Evolutionary conservation across 2,329 filamentous ascomycete genomes (phyloP).

Genomic region (Dactylellina haptotyla): DNA sequence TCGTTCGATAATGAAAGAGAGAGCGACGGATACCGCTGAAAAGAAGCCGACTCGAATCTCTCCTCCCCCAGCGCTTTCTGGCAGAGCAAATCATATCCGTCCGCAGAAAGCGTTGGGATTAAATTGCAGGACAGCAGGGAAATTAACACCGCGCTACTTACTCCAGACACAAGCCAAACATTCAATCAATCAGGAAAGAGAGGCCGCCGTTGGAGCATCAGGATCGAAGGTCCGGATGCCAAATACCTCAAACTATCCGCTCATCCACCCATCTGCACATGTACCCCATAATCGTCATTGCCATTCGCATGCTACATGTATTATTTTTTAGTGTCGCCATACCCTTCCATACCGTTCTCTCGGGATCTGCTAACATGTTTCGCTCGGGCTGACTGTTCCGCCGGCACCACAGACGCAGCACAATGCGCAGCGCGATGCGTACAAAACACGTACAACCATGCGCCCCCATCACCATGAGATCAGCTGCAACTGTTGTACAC

Average conservation of each 20-base stretch:
- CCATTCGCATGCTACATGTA: conserved; percentile 34
- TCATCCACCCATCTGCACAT: too few relatives aligned
- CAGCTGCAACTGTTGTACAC: too few relatives aligned
- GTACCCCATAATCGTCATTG: too few relatives aligned
- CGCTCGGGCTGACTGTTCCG: not conserved
- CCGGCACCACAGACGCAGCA: not conserved
- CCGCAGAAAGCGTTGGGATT: conserved; percentile 37
- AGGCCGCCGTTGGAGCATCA: conserved; percentile 8
- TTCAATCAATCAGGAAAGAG: conserved; percentile 29
- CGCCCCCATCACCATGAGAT: too few relatives aligned
- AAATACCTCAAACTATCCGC: conserved; percentile 55
- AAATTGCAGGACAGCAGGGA: conserved; percentile 53
- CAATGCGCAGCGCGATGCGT: not conserved
- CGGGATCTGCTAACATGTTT: too few relatives aligned
- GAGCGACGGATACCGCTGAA: too few relatives aligned
- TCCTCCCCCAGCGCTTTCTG: not conserved
- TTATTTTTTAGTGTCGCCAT: conserved; percentile 2
- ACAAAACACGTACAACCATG: too few relatives aligned
- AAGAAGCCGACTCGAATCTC: conserved; percentile 18
- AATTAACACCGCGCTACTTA: conserved; percentile 51
- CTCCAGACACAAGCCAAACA: conserved; percentile 32
- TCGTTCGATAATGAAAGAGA: too few relatives aligned
- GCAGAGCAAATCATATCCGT: conserved; percentile 32
- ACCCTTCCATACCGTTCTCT: conserved; percentile 3
- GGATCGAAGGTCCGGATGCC: conserved; percentile 54